Conservation (phyloP, 2,329 filamentous ascomycete species). For the Eutypa lata region DNA sequence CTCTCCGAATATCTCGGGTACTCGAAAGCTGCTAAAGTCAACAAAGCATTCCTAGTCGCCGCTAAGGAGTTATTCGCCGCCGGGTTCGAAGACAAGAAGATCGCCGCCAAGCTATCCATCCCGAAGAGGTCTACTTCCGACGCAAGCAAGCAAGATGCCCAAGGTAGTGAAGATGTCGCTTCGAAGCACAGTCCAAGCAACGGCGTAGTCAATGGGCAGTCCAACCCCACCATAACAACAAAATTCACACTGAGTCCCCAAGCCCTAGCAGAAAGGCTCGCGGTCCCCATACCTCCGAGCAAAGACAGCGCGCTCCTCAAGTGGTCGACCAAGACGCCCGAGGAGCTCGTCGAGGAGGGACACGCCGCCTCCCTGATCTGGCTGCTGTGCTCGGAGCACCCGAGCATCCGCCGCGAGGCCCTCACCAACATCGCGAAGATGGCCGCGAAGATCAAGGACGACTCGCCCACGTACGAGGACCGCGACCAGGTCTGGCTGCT, state of each 20-base stretch:
- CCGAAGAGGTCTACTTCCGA: conserved; percentile 8
- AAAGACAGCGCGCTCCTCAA: conserved; percentile 53
- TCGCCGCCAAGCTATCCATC: conserved; percentile 29
- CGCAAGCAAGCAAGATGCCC: background rate
- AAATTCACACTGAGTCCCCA: conserved; percentile 29
- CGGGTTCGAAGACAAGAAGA: conserved; percentile 33
- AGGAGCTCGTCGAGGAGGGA: conserved; percentile 76
- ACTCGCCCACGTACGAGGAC: conserved; percentile 70
- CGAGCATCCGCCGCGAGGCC: conserved; percentile 76
- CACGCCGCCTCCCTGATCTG: conserved; percentile 67
- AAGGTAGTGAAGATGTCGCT: background rate
- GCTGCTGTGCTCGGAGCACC: conserved; percentile 72
- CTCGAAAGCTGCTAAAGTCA: conserved; percentile 51
- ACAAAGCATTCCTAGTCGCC: conserved; percentile 39
- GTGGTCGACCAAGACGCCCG: conserved; percentile 75
- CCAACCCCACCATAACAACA: conserved; percentile 4
- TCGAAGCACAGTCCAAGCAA: background rate
- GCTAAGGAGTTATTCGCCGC: conserved; percentile 40
- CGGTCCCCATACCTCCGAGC: conserved; percentile 41
- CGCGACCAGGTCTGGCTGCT: conserved; percentile 77
- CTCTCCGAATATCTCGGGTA: conserved; percentile 55
- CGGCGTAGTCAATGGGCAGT: background rate
- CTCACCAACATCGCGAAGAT: conserved; percentile 66
- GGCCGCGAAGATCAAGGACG: conserved; percentile 54
- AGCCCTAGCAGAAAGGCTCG: conserved; percentile 51